Evolutionary conservation across 352 stramenopile genomes (phyloP), one percentile per base, ranked within the genome.

Genomic region (Globisporangium canariense): DNA sequence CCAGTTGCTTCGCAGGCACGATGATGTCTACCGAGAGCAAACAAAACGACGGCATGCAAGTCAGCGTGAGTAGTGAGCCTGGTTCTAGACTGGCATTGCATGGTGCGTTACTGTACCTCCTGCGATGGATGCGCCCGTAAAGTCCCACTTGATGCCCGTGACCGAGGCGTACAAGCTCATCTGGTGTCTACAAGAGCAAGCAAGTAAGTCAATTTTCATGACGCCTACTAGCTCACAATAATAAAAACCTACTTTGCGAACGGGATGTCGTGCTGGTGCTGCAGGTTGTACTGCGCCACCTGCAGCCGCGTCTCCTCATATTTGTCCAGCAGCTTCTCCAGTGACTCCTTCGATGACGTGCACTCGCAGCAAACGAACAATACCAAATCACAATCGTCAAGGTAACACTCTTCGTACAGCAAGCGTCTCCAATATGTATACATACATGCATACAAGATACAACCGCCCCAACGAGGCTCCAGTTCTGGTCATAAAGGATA

Each of bases 81-180:
- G 25, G 10, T 14, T 14, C 4, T 4, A 40, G n/a, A 38, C 16
- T 2, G 59, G 25, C 2, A 2, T 22, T 11, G 14, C 18, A 13
- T 25, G 20, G 13, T 13, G 55, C 52, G 28, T 3, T 59, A 88
- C 77, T 20, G 2, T 59, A 88, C 77, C 71, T 13, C 81, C 84
- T 51, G 66, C 77, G 64, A 91, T 76, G 10, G 77, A 69, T 10
- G 65, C 34, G 16, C 67, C 72, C n/a, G 67, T 81, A 47, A 91
- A 89, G 49, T 90, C 78, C 82, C 82, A 93, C 65, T 87, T 88
- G 75, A 93, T 93, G 41, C 84, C 82, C 5, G 82, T 91, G 13
- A 91, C 70, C 6, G 80, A 80, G 3, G 84, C 84, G 43, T 89
- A 91, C 22, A 93, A 65, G 28, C 80, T 86, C 80, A 93, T 91